phyloP scores from a whole-genome alignment of 768 basidiomycete species.

The Lanmaoa pseudosensibilis region DNA sequence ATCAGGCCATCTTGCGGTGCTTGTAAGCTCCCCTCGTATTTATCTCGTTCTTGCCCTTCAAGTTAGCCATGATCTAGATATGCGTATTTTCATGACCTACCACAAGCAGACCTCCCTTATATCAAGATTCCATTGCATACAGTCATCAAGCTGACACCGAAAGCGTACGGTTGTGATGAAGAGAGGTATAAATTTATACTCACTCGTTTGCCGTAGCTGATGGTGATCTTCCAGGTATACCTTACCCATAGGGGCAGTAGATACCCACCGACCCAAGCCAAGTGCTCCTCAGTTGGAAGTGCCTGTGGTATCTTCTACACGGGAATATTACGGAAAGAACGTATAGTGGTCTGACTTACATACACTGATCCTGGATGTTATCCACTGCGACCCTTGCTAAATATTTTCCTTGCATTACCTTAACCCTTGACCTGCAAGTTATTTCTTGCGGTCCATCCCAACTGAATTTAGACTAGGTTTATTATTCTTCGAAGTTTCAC shows the following conservation, averaged over 20 bases:
- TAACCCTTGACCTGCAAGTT: background rate
- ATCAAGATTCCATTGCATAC: conserved; percentile 98
- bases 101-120: conserved; percentile 93
- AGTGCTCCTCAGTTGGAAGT: conserved; percentile 22
- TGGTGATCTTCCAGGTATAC: conserved; percentile 58
- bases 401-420: background rate
- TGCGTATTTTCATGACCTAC: conserved; percentile 92
- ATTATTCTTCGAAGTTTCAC: background rate
- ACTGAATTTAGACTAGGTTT: background rate
- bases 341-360: conserved; percentile 4
- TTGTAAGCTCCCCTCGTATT: conserved; percentile 45
- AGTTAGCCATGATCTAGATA: conserved; percentile 53
- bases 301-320: conserved; percentile 20
- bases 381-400: background rate
- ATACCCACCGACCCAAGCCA: conserved; percentile 80
- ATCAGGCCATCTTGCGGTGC: conserved; percentile 88
- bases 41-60: background rate
- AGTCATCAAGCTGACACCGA: conserved; percentile 96
- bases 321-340: conserved; percentile 38
- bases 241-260: conserved; percentile 88
- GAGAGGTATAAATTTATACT: conserved; percentile 58
- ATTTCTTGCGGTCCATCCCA: background rate
- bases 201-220: background rate
- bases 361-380: background rate
- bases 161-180: conserved; percentile 98